Base-by-base conservation (phyloP, 1,139 yeast genomes). In the Yamadazyma trypodendri region DNA sequence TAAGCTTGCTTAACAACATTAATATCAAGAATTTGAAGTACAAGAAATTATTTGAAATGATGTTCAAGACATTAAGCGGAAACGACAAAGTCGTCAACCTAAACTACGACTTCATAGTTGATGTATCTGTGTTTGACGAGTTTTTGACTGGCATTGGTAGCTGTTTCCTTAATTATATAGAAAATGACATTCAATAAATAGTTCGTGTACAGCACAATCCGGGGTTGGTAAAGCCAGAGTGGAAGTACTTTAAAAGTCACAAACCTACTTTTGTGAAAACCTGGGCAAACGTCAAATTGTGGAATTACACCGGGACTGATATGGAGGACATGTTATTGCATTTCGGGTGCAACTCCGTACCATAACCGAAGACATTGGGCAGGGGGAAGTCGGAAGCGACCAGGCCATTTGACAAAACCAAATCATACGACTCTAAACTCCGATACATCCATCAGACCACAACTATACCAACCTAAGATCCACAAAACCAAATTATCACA, bases 81-180 rank as follows among this genome's bases (percentile, higher is more conserved):
- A 39, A 40, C 31, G 44, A 35, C 2, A 44, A 52, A 9, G 46
- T 64, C 21, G 42, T 67, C 12, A 68, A 66, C 45, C 60, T 71
- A 45, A 69, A 69, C 45, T 67, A 67, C 40, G 77, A 70, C 43
- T 66, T 67, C 37, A 58, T 70, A 41, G 55, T 68, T n/a, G 54
- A 54, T 30, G 28, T 50, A 8, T 31, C 43, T 4, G 39, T 52
- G 24, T 41, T 58, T 24, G 52, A 54, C 29, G 46, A 51, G 21
- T 39, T 61, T 30, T 50, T 61, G 51, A 35, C 39, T n/a, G 52
- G 52, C 37, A 53, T 61, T 11, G 54, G 60, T 2, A 52, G 57
- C 34, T 52, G 63, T 38, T 58, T 60, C 37, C 38, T 55, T n/a
- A 40, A 36, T 14, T 49, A 41, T 34, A 40, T 48, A 9, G 50